A percentile compares a stretch with the other conserved stretches of the same genome.
phyloP scores from a whole-genome alignment of 805 yeast species.

The Middelhovenomyces tepae region DNA sequence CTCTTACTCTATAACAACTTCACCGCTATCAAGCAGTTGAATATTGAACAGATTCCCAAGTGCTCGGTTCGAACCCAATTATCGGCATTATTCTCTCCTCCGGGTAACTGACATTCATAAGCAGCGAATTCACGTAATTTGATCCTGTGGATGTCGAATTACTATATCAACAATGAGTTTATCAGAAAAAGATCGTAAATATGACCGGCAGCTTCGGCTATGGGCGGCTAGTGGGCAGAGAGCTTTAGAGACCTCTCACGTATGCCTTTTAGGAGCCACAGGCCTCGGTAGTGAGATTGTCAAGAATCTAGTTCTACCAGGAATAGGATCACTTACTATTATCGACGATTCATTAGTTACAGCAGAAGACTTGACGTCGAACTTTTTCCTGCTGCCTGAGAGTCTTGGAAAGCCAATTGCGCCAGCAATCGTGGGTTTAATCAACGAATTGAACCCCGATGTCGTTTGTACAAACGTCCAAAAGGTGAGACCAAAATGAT shows the following conservation, averaged over 20 bases:
- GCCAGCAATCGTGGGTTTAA: slow-evolving; percentile 29
- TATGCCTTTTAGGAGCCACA: slow-evolving; percentile 53
- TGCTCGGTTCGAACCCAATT: too few species aligned
- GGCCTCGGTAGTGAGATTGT: slow-evolving; percentile 52
- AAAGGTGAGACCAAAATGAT: slow-evolving; percentile 10
- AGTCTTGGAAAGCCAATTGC: slow-evolving; percentile 39
- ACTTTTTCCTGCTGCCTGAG: slow-evolving; percentile 48
- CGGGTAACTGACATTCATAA: too few species aligned
- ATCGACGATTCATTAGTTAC: slow-evolving; percentile 39
- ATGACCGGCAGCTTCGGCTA: slow-evolving; percentile 79
- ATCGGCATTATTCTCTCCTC: too few species aligned
- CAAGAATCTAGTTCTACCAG: slow-evolving; percentile 74
- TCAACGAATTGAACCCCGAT: slow-evolving; percentile 56
- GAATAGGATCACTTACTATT: slow-evolving; percentile 54
- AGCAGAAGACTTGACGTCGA: slow-evolving; percentile 40
- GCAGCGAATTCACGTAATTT: too few species aligned
- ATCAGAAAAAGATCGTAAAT: slow-evolving; percentile 32
- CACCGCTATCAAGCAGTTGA: too few species aligned
- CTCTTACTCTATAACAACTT: too few species aligned
- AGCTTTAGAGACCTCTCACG: slow-evolving; percentile 44
- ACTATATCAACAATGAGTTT: slow-evolving; percentile 9
- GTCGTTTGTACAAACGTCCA: slow-evolving; percentile 30
- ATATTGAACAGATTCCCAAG: too few species aligned
- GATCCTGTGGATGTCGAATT: too few species aligned
- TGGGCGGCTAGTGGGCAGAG: slow-evolving; percentile 80